These are phyloP conservation scores for Penicillium expansum DNA, from an alignment of 2,329 filamentous ascomycete genomes.

Conservation along the genomic window DNA sequence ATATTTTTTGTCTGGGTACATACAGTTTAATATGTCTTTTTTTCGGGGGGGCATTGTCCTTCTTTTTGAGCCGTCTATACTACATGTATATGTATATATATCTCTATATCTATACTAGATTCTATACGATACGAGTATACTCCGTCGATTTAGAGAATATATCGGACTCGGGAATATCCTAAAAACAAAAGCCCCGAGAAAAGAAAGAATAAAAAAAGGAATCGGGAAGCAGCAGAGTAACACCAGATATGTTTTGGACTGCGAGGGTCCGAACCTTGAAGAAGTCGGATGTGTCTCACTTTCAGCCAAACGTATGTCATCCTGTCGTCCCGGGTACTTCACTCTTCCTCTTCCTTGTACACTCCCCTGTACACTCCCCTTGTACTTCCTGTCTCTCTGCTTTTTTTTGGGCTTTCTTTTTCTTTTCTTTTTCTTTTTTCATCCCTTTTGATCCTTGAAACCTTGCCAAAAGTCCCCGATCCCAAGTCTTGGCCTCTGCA, in stretches of 20 bases:
- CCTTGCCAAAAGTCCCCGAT: background rate
- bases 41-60: background rate
- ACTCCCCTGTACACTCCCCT: too few relatives aligned
- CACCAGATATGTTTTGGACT: slow-evolving; percentile 23
- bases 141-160: background rate
- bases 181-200: too few relatives aligned
- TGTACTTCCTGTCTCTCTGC: too few relatives aligned
- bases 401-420: background rate
- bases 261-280: slow-evolving; percentile 22
- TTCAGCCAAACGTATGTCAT: slow-evolving; percentile 27
- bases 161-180: too few relatives aligned
- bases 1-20: slow-evolving; percentile 14
- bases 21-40: background rate
- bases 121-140: too few relatives aligned
- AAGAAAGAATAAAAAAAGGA: background rate
- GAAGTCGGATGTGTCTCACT: slow-evolving; percentile 22
- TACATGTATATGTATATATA: too few relatives aligned
- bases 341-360: too few relatives aligned
- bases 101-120: too few relatives aligned
- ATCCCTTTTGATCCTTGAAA: background rate
- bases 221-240: slow-evolving; percentile 26
- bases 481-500: background rate
- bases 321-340: slow-evolving; percentile 23
- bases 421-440: too few relatives aligned
- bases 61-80: background rate